Evolutionary conservation across 768 basidiomycete species (phyloP), one percentile per base, ranked within the genome.

Genomic region (Tubosaeta brunneosetosa): DNA sequence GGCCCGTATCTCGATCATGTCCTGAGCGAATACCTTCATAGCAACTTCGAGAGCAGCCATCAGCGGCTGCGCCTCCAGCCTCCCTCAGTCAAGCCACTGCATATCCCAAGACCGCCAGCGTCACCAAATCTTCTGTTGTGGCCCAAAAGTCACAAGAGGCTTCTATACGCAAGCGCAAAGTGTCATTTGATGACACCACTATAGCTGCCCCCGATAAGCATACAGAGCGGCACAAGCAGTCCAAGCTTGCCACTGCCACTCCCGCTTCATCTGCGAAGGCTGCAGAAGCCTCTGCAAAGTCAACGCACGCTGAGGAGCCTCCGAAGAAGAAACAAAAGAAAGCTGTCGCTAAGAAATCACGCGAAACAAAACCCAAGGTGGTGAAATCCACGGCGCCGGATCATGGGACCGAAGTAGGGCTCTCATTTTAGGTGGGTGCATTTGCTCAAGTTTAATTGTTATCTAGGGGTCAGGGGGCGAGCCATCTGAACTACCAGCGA

Each of bases 91-190:
- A 25, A 16, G n/a, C 25, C 6, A 16, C 4, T 47, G 34, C 5
- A 3, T 45, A 9, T 11, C 37, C 37, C n/a, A 17, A 33, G 26
- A 40, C 27, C 43, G 1, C 7, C 10, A 29, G 12, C 11, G 17
- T 40, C 10, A 6, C 42, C 2, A 22, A 26, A 6, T 9, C 40
- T n/a, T 22, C 53, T 38, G 6, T 31, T 36, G 36, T 29, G 8
- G 16, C 49, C 9, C 17, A 29, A 27, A 45, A 41, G 38, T 37
- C 44, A 16, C 33, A 56, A 0, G 48, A 47, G 1, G 36, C 56
- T 14, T 25, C 50, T 7, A 48, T 49, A 49, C 65, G 62, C 60
- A 74, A 66, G 54, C 69, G 62, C 34, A 71, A 58, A 52, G 53
- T 54, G 40, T 59, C 59, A 3, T 56, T 58, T 25, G 43, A 32